These are phyloP conservation scores for Russula sp. DNA, from an alignment of 768 basidiomycete species.

Conservation along the genomic window DNA sequence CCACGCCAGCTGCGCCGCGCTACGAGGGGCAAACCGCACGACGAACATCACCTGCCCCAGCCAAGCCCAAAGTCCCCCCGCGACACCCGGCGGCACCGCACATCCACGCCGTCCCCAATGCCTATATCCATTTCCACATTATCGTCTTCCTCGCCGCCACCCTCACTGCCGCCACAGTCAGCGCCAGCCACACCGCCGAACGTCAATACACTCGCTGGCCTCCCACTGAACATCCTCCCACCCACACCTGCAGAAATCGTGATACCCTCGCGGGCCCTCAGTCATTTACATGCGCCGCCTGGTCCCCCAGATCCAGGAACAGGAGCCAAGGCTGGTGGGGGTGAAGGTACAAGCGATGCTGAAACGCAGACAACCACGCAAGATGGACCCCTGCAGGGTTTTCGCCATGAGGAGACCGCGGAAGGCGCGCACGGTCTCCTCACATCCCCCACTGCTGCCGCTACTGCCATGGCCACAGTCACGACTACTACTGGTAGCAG, in stretches of 20 bases:
- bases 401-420: constrained; percentile 13
- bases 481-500: not conserved
- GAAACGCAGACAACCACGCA: not conserved
- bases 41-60: not conserved
- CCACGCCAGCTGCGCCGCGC: not conserved
- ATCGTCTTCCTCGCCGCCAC: not conserved
- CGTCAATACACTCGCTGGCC: not conserved
- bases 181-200: not conserved
- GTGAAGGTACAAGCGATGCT: not conserved
- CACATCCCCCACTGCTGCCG: not conserved
- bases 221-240: constrained; percentile 5
- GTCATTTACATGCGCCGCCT: not conserved
- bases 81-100: not conserved
- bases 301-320: not conserved
- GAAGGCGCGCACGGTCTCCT: constrained; percentile 16
- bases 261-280: constrained; percentile 6
- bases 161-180: not conserved
- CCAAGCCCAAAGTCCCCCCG: not conserved
- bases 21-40: not conserved
- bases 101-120: not conserved
- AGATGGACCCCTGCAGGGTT: not conserved
- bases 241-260: not conserved
- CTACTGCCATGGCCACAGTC: not conserved
- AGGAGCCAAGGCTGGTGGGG: not conserved
- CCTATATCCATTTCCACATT: not conserved